Evolutionary conservation across 2,329 filamentous ascomycete genomes (phyloP).

Genomic region (Fusarium torreyae): DNA sequence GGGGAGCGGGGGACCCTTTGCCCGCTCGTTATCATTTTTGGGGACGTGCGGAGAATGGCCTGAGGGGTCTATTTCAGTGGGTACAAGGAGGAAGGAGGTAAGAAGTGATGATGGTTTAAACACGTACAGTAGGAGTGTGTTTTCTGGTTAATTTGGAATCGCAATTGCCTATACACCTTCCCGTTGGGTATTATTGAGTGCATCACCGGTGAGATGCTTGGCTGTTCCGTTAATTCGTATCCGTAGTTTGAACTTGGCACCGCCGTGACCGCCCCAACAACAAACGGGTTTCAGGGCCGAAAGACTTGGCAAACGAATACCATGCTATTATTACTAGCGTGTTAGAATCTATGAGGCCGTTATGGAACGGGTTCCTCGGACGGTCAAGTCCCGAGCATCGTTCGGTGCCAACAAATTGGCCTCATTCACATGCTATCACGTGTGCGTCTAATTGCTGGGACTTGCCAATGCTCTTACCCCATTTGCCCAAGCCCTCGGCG

Average conservation of each 20-base stretch:
- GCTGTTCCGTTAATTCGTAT: too few relatives aligned
- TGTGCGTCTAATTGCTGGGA: neutral
- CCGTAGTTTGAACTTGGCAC: neutral
- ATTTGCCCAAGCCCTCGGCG: neutral
- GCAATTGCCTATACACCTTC: neutral
- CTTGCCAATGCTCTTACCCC: neutral
- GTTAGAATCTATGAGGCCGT: neutral
- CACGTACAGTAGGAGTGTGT: too few relatives aligned
- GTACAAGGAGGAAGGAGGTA: neutral
- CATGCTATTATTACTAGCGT: neutral
- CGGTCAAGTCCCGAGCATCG: conserved; percentile 20
- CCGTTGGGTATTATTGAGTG: conserved; percentile 3
- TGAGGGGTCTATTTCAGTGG: neutral
- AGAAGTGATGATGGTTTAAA: too few relatives aligned
- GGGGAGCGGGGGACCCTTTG: conserved; percentile 22
- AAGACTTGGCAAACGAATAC: neutral
- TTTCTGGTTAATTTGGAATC: too few relatives aligned
- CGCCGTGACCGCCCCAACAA: conserved; percentile 6
- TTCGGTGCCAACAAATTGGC: neutral
- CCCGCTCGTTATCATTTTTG: conserved; percentile 27
- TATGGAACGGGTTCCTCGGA: neutral
- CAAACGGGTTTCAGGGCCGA: conserved; percentile 1
- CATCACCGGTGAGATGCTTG: neutral
- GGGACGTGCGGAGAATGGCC: conserved; percentile 38
- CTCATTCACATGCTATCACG: neutral